Evolutionary conservation across 108 stramenopile species (phyloP).

Genomic region (Pseudonitzschia multistriata): DNA sequence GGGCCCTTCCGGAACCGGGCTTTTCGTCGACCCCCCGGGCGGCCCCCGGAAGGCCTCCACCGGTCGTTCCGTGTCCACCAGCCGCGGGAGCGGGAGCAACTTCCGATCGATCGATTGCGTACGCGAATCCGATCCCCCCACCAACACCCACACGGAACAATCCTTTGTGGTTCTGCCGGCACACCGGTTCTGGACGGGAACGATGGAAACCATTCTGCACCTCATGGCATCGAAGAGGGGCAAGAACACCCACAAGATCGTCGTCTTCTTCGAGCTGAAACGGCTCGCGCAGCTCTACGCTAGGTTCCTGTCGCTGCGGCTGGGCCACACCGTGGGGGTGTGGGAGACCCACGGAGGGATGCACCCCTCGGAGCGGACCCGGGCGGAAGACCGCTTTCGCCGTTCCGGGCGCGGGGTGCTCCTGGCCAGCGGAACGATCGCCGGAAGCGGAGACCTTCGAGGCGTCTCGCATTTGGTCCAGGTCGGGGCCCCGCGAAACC

Average conservation of each 20-base stretch:
- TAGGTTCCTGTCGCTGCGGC: slow-evolving; percentile 64
- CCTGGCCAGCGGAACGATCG: slow-evolving; percentile 90
- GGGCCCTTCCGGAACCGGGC: no score
- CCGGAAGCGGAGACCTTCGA: slow-evolving; percentile 88
- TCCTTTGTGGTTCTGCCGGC: slow-evolving; percentile 48
- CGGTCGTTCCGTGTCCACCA: no score
- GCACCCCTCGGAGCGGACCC: slow-evolving; percentile 79
- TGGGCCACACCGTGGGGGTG: slow-evolving; percentile 40
- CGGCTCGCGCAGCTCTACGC: slow-evolving; percentile 67
- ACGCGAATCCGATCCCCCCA: slow-evolving; percentile 36
- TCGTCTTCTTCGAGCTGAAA: slow-evolving; percentile 91
- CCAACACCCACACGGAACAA: slow-evolving; percentile 46
- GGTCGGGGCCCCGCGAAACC: slow-evolving; percentile 64
- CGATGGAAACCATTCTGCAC: slow-evolving; percentile 51
- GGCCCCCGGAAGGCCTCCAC: no score
- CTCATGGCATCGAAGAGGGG: slow-evolving; percentile 23
- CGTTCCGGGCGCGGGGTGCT: slow-evolving; percentile 45
- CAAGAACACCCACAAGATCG: slow-evolving; percentile 60
- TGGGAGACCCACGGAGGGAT: slow-evolving; percentile 89
- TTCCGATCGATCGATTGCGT: slow-evolving; percentile 61
- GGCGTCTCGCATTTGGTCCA: slow-evolving; percentile 55
- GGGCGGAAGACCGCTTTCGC: slow-evolving; percentile 66
- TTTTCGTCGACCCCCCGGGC: no score
- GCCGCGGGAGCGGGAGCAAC: neutral
- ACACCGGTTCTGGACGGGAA: slow-evolving; percentile 46